Conservation (phyloP, 2,329 filamentous ascomycete species). For the Escovopsis sp. region DNA sequence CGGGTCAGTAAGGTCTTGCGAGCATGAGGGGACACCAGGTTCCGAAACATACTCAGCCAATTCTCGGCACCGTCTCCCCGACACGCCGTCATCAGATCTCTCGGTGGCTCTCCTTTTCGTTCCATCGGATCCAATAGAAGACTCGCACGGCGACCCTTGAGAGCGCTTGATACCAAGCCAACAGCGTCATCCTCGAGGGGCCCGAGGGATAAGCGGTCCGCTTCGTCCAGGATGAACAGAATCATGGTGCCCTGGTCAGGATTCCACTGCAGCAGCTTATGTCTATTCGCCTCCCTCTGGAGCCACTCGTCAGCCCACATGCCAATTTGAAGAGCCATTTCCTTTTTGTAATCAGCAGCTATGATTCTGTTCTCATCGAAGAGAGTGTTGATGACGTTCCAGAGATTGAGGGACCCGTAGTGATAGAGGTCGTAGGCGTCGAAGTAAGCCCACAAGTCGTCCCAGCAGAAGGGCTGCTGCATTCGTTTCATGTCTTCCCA, state of each 20-base stretch:
- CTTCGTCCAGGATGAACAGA: conserved; percentile 10
- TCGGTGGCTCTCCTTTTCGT: conserved; percentile 7
- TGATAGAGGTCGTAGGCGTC: conserved; percentile 33
- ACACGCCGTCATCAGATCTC: conserved; percentile 15
- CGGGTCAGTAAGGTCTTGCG: conserved; percentile 5
- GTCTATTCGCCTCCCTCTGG: conserved; percentile 13
- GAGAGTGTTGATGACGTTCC: conserved; percentile 29
- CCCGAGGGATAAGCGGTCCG: conserved; percentile 16
- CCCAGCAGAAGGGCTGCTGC: conserved; percentile 17
- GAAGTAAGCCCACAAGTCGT: conserved; percentile 32
- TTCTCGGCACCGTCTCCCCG: conserved; percentile 16
- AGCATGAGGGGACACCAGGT: too few species aligned
- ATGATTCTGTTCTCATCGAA: conserved; percentile 25
- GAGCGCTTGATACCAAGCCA: conserved; percentile 18
- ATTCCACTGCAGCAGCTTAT: conserved; percentile 19
- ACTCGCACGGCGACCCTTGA: conserved; percentile 17
- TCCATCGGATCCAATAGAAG: conserved; percentile 9
- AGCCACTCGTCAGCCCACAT: conserved; percentile 25
- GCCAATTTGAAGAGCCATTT: conserved; percentile 16
- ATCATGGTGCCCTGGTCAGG: conserved; percentile 13
- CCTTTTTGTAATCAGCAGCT: conserved; percentile 11
- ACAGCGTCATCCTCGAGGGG: conserved; percentile 15
- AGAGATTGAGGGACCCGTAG: conserved; percentile 33
- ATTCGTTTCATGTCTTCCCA: conserved; percentile 23
- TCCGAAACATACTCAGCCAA: conserved; percentile 21